A percentile compares a stretch with the other conserved stretches of the same genome.
These are phyloP conservation scores for Coemansia sp. DNA, from an alignment of 192 early-diverging fungal species.

Conservation along the genomic window DNA sequence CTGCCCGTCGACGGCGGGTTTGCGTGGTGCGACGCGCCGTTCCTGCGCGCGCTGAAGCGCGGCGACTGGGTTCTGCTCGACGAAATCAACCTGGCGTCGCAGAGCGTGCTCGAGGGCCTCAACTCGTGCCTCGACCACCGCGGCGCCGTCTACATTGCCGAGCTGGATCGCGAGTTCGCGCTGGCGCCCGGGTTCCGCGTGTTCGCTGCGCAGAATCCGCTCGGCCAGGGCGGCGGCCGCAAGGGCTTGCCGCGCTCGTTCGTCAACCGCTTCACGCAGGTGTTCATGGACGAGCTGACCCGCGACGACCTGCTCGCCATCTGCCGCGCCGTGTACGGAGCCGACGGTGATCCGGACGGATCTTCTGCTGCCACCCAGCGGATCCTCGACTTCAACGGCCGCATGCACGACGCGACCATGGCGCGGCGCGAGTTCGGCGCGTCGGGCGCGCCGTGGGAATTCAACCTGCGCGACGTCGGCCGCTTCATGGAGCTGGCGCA, in stretches of 20 bases:
- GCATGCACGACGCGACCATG: slow-evolving; percentile 86
- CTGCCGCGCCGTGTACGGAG: slow-evolving; percentile 52
- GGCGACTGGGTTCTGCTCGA: slow-evolving; percentile 98
- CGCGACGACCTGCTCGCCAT: slow-evolving; percentile 82
- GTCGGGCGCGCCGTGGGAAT: slow-evolving; percentile 93
- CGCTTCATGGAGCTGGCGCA: slow-evolving; percentile 86
- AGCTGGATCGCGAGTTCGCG: slow-evolving; percentile 85
- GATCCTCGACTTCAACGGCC: slow-evolving; percentile 72
- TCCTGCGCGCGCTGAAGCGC: slow-evolving; percentile 90
- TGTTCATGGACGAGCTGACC: slow-evolving; percentile 84
- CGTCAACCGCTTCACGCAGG: slow-evolving; percentile 94
- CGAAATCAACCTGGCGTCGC: slow-evolving; percentile 97
- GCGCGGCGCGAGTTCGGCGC: slow-evolving; percentile 70
- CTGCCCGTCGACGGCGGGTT: slow-evolving; percentile 88
- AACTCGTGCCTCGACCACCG: slow-evolving; percentile 99
- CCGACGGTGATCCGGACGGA: slow-evolving; percentile 35
- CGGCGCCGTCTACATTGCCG: slow-evolving; percentile 92
- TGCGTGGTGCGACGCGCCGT: slow-evolving; percentile 97
- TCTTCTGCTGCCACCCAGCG: slow-evolving; percentile 37
- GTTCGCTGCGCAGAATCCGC: slow-evolving; percentile 97
- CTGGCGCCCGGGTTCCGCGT: slow-evolving; percentile 83
- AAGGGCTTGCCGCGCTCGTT: slow-evolving; percentile 98
- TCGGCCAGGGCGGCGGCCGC: slow-evolving; percentile 94
- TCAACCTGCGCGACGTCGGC: slow-evolving; percentile 96
- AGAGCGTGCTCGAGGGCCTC: slow-evolving; percentile 97